Percentiles rank a stretch among this genome's conserved stretches.
Conservation (phyloP, 2,329 filamentous ascomycete genomes). For the Tothia fuscella region DNA sequence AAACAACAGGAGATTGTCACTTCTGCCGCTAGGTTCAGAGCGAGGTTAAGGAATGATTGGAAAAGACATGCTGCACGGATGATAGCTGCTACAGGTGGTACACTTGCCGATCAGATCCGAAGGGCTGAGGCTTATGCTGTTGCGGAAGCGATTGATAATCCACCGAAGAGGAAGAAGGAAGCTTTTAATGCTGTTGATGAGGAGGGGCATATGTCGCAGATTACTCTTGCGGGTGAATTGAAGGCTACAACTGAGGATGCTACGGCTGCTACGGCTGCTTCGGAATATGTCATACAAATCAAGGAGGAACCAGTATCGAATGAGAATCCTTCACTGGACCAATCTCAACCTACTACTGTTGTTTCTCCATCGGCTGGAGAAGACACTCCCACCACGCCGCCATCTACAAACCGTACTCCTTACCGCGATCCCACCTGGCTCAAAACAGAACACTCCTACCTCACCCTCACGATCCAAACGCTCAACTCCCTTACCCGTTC, state of each 20-base stretch:
- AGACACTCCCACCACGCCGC: slow-evolving; percentile 31
- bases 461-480: slow-evolving; percentile 60
- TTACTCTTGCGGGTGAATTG: slow-evolving; percentile 33
- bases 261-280: not conserved
- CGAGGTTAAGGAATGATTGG: slow-evolving; percentile 71
- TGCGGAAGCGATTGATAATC: slow-evolving; percentile 58
- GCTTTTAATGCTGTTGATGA: slow-evolving; percentile 31
- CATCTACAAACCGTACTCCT: slow-evolving; percentile 32
- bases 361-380: no score
- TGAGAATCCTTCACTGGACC: slow-evolving; percentile 17
- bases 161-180: slow-evolving; percentile 33
- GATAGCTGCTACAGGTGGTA: slow-evolving; percentile 68
- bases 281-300: slow-evolving; percentile 23
- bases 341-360: slow-evolving; percentile 11
- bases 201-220: slow-evolving; percentile 36
- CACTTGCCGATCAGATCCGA: slow-evolving; percentile 58
- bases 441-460: slow-evolving; percentile 58
- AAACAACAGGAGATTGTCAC: slow-evolving; percentile 84
- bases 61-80: slow-evolving; percentile 65
- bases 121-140: slow-evolving; percentile 62
- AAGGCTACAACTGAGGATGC: slow-evolving; percentile 12
- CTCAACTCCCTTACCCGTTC: slow-evolving; percentile 72
- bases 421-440: slow-evolving; percentile 76
- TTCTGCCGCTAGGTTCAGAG: slow-evolving; percentile 57
- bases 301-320: slow-evolving; percentile 22